Conservation (phyloP, 495 filamentous ascomycete species). For the Aspergillus carlsbadensis region DNA sequence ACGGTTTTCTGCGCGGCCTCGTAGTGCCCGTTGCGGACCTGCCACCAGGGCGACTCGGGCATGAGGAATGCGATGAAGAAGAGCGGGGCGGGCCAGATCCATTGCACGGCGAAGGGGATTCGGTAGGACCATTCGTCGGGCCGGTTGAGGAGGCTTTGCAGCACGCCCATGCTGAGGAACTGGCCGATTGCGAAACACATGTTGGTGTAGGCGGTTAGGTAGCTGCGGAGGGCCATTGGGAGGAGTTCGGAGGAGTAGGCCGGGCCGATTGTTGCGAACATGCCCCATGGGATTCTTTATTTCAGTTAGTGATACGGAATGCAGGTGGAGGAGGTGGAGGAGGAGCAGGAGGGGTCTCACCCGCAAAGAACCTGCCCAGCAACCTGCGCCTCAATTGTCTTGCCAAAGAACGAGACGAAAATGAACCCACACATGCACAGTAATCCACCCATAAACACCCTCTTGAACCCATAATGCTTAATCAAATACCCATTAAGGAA, state of each 20-base stretch:
- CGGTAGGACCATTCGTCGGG: constrained; percentile 50
- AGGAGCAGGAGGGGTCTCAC: constrained; percentile 26
- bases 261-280: constrained; percentile 53
- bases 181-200: constrained; percentile 53
- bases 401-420: constrained; percentile 65
- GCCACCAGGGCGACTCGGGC: constrained; percentile 66
- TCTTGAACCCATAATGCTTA: constrained; percentile 44
- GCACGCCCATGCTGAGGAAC: constrained; percentile 49
- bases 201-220: constrained; percentile 48
- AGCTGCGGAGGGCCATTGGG: constrained; percentile 42
- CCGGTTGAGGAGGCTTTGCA: constrained; percentile 33
- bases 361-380: constrained; percentile 66
- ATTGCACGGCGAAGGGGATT: constrained; percentile 57
- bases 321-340: background rate
- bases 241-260: constrained; percentile 54
- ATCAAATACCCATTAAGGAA: constrained; percentile 47
- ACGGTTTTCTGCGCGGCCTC: constrained; percentile 47
- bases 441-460: constrained; percentile 59
- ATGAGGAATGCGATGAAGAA: constrained; percentile 54
- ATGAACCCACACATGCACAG: constrained; percentile 55
- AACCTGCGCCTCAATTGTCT: constrained; percentile 55
- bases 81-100: constrained; percentile 60
- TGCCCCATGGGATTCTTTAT: constrained; percentile 30
- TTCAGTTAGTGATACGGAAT: background rate
- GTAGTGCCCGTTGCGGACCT: constrained; percentile 47